Base-by-base conservation (phyloP, 2,329 filamentous ascomycete genomes). In the Juglanconis sp. region DNA sequence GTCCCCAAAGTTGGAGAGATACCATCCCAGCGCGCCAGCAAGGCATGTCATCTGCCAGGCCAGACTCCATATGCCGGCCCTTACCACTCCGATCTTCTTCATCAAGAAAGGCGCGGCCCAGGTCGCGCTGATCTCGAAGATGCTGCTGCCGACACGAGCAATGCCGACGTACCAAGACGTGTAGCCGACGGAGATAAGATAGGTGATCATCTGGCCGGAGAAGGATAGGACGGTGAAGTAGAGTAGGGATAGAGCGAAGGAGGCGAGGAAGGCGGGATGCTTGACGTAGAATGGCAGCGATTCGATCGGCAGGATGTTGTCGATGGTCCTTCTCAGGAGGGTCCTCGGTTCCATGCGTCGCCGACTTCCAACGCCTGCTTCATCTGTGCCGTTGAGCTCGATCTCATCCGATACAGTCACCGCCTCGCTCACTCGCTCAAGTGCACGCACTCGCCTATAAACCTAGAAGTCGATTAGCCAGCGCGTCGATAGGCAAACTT, bases 21-120 rank as follows among this genome's bases (percentile, higher is more conserved):
- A 83, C 17, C 77, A 69, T 2, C 68, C 65, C 3, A 79, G 70
- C 0, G 77, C 82, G 0, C 70, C 74, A 1, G 74, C 75, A 4
- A 87, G 73, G 65, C 81, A 86, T 3, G 76, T 59, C n/a, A 88
- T 76, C 68, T 92, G 88, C 83, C 86, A 90, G 58, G 81, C 86
- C 9, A 88, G 69, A 63, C 85, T 86, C 90, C 90, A 92, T 3
- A 92, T 77, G 0, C 89, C 90, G 0, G 82, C 79, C n/a, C 90
- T 77, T 7, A 90, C 76, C 1, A 80, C 74, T 0, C 86, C 85
- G 44, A 88, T 80, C 44, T 71, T 73, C 2, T 65, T 66, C 77
- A 86, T 86, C 13, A 87, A 68, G 57, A 74, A 72, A 0, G 87
- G 87, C 0, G 81, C 84, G 0, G 81, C 68, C 78, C 83, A 87